Evolutionary conservation across 176 grass and related monocot genomes (phyloP), one percentile per base, ranked within the genome.

Genomic region (Rhipidocladum racemiflorum): DNA sequence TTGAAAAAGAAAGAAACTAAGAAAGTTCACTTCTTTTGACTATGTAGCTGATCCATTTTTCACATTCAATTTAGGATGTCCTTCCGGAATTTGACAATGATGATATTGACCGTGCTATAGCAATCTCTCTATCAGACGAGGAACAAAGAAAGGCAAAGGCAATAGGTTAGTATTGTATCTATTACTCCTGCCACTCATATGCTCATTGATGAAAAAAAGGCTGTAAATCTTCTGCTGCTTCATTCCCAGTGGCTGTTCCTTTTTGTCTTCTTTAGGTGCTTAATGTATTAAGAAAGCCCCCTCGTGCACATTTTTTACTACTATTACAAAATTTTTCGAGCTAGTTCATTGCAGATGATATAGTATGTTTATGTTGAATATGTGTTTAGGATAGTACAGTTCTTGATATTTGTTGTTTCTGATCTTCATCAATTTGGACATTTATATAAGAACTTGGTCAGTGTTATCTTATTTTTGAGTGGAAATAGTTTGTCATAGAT

Each of bases 81-180:
- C 28, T 74, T 70, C 84, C 85, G 23, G 87, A 91, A 49, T 87
- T 88, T 80, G 91, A 95, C 74, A 91, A 92, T 81, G 97, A 96
- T 50, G 97, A 96, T 88, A 93, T 99, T 42, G 85, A 91, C 10
- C 92, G 75, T 76, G 97, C 97, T 79, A 99, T 99, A 92, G 93
- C 91, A 61, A 91, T 99, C 67, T 99, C 97, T 80, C 35, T 99
- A 79, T 84, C 27, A 36, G 97, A 99, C 83, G 91, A 99, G 85
- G 97, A 93, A 81, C 77, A 91, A 48, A 90, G 91, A 61, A 93
- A 88, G 64, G 15, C 72, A 81, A 90, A 88, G 63, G 18, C 83
- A 54, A 79, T 83, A 80, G 93, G 96, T 99, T 73, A 84, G 84
- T 89, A 71, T 45, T 27, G 38, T 92, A 45, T 79, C 49, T 80